Evolutionary conservation across 345 rosid species (phyloP).

Genomic region (Eucalyptus melliodora): DNA sequence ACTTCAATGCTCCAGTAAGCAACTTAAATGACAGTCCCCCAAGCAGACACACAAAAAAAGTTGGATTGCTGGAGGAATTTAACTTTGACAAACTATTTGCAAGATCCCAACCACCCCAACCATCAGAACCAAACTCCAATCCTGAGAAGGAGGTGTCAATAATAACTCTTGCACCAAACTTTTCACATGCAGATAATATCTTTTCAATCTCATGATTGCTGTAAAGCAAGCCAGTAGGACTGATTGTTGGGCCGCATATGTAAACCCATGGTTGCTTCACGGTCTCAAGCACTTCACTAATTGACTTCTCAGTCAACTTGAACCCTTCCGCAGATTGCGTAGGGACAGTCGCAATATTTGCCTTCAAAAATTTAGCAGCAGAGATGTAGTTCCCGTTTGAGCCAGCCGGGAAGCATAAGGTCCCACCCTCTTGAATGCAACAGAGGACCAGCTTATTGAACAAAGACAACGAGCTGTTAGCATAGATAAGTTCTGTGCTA

Average conservation of each 20-base stretch:
- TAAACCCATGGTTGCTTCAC: constrained; percentile 84
- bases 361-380: constrained; percentile 74
- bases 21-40: constrained; percentile 77
- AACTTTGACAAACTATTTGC: constrained; percentile 28
- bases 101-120: constrained; percentile 62
- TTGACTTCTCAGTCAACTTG: constrained; percentile 50
- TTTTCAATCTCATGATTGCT: constrained; percentile 57
- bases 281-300: constrained; percentile 29
- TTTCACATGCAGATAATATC: constrained; percentile 55
- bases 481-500: constrained; percentile 53
- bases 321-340: constrained; percentile 46
- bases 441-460: constrained; percentile 74
- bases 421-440: constrained; percentile 81
- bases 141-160: constrained; percentile 92
- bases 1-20: constrained; percentile 63
- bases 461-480: constrained; percentile 63
- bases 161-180: constrained; percentile 68
- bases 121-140: constrained; percentile 47
- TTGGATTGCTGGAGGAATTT: constrained; percentile 18
- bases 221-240: constrained; percentile 78
- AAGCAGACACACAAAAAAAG: constrained; percentile 57
- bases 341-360: constrained; percentile 36
- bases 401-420: constrained; percentile 80
- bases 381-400: constrained; percentile 77
- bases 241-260: constrained; percentile 83